These are phyloP conservation scores for Oldenlandia corymbosa DNA, from an alignment of 257 asterid genomes.

Conservation along the genomic window DNA sequence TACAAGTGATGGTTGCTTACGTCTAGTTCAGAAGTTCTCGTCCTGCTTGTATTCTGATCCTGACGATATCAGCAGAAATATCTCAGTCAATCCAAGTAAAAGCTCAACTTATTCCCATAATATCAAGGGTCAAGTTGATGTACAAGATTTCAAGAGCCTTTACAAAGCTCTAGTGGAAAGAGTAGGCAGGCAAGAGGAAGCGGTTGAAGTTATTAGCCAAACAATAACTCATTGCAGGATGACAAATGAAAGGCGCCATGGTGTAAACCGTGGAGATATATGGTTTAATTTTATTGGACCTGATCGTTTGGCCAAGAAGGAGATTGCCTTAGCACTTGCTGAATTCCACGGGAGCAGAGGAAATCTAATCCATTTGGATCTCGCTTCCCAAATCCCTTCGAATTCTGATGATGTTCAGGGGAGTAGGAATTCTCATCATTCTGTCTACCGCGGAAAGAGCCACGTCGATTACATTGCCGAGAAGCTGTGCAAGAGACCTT, in stretches of 20 bases:
- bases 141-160: constrained; percentile 48
- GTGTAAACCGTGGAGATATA: constrained; percentile 35
- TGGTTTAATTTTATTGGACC: constrained; percentile 71
- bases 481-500: constrained; percentile 53
- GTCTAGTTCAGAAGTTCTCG: constrained; percentile 16
- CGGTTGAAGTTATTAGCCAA: constrained; percentile 40
- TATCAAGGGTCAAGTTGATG: constrained; percentile 18
- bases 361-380: constrained; percentile 50
- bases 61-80: constrained; percentile 10
- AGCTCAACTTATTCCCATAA: constrained; percentile 23
- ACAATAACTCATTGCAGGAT: constrained; percentile 33
- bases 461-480: constrained; percentile 66
- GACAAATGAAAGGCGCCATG: constrained; percentile 14
- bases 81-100: constrained; percentile 18
- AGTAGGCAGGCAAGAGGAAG: constrained; percentile 64
- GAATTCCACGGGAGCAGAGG: constrained; percentile 58
- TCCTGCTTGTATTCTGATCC: constrained; percentile 10
- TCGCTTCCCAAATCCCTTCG: constrained; percentile 30
- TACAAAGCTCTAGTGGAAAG: constrained; percentile 44
- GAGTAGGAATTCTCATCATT: constrained; percentile 31
- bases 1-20: constrained; percentile 10
- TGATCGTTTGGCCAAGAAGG: constrained; percentile 62
- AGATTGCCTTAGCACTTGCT: constrained; percentile 49
- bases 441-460: constrained; percentile 49
- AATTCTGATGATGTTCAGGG: constrained; percentile 26